phyloP scores from a whole-genome alignment of 2,329 filamentous ascomycete species.

The Salinomyces thailandicus region DNA sequence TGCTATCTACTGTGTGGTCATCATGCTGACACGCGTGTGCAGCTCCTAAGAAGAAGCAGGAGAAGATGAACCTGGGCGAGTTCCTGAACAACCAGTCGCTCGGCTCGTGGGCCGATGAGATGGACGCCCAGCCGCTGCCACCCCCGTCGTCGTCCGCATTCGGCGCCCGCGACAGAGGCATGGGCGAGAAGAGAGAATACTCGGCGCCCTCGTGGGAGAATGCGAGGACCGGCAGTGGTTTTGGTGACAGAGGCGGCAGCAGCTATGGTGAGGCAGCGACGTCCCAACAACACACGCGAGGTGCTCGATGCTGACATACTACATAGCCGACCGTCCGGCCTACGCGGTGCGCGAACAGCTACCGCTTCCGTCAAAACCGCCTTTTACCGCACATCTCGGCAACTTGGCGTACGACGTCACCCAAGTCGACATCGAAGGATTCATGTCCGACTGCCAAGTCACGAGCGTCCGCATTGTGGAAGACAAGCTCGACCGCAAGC shows the following conservation, averaged over 20 bases:
- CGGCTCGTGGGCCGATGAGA: slow-evolving; percentile 98
- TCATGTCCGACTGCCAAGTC: slow-evolving; percentile 76
- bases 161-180: slow-evolving; percentile 18
- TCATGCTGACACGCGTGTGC: slow-evolving; percentile 13
- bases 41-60: slow-evolving; percentile 70
- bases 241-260: slow-evolving; percentile 20
- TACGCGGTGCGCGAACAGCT: slow-evolving; percentile 56
- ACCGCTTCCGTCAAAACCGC: slow-evolving; percentile 82
- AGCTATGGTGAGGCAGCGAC: slow-evolving; percentile 21
- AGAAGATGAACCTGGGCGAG: slow-evolving; percentile 96
- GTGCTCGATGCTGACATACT: slow-evolving; percentile 16
- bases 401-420: slow-evolving; percentile 95
- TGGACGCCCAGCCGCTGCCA: slow-evolving; percentile 49
- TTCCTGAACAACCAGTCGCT: slow-evolving; percentile 81
- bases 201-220: slow-evolving; percentile 26
- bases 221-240: slow-evolving; percentile 11
- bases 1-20: neutral
- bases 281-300: neutral
- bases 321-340: slow-evolving; percentile 25
- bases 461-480: slow-evolving; percentile 92
- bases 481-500: slow-evolving; percentile 84
- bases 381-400: slow-evolving; percentile 89
- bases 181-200: slow-evolving; percentile 39
- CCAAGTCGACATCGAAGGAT: slow-evolving; percentile 68
- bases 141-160: slow-evolving; percentile 20